Percentiles rank a stretch among this genome's conserved stretches.
phyloP scores from a whole-genome alignment of 169 alveolate species.

The Plasmodium adleri region DNA sequence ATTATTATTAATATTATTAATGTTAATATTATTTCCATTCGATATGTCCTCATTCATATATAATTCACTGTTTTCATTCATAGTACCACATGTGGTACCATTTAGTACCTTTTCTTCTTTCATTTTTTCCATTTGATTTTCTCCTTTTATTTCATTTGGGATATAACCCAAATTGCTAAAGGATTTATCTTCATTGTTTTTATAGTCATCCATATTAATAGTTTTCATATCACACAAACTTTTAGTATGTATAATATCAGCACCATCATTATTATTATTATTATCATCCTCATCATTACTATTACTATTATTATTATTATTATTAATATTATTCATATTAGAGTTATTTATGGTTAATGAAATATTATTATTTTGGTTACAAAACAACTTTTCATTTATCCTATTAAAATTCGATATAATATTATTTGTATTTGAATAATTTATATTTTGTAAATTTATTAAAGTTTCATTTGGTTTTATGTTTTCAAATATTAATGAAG shows the following conservation, averaged over 20 bases:
- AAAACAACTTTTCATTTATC: not conserved
- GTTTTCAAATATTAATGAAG: slow-evolving; percentile 54
- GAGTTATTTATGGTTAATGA: not conserved
- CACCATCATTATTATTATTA: not conserved
- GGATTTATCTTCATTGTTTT: no score
- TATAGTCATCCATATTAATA: no score
- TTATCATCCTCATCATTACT: not conserved
- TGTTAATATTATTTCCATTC: not conserved
- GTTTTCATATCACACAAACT: no score
- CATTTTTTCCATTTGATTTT: no score
- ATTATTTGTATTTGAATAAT: slow-evolving; percentile 3
- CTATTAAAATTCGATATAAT: not conserved
- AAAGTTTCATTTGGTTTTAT: slow-evolving; percentile 15
- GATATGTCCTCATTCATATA: not conserved
- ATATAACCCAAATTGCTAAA: no score
- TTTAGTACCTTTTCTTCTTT: no score
- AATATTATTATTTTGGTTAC: not conserved
- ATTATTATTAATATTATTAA: not conserved
- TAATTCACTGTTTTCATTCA: not conserved
- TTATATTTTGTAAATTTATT: not conserved
- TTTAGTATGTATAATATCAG: no score
- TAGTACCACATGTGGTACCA: no score
- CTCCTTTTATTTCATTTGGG: no score
- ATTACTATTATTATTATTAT: not conserved
- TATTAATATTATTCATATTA: not conserved